Conservation (phyloP, 2,329 filamentous ascomycete species). For the Diaporthe velutina region DNA sequence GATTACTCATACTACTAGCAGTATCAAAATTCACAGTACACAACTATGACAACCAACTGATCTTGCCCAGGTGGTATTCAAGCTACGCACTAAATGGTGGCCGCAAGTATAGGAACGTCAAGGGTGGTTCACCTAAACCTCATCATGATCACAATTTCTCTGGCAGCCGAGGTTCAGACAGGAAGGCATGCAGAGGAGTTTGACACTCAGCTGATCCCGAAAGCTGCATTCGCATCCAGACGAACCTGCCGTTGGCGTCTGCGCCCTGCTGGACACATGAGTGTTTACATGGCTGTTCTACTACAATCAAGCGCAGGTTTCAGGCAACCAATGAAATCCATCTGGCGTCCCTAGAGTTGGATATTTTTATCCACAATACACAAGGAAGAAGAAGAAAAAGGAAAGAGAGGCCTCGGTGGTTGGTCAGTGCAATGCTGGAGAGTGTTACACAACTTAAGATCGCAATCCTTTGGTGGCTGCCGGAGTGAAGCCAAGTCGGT, state of each 20-base stretch:
- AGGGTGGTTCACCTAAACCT: background rate
- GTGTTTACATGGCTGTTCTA: background rate
- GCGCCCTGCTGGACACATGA: background rate
- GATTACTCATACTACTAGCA: background rate
- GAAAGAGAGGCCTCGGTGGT: background rate
- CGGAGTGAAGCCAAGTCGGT: background rate
- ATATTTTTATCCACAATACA: too few species aligned
- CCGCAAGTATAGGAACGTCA: background rate
- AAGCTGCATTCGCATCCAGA: background rate
- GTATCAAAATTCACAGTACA: too few species aligned
- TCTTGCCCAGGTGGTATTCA: too few species aligned
- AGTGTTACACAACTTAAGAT: background rate
- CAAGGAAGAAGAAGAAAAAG: background rate
- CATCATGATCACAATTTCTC: background rate
- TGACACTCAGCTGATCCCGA: background rate
- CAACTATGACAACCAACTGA: too few species aligned
- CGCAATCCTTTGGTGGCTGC: too few species aligned
- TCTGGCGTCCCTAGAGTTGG: too few species aligned
- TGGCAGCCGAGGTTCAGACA: background rate
- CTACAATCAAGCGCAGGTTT: background rate
- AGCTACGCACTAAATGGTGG: background rate
- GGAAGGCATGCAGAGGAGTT: too few species aligned
- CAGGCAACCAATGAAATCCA: background rate
- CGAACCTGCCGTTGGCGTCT: too few species aligned
- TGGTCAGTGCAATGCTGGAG: background rate